Evolutionary conservation across 2,329 filamentous ascomycete genomes (phyloP).

Genomic region (Hymenoscyphus fraxineus): DNA sequence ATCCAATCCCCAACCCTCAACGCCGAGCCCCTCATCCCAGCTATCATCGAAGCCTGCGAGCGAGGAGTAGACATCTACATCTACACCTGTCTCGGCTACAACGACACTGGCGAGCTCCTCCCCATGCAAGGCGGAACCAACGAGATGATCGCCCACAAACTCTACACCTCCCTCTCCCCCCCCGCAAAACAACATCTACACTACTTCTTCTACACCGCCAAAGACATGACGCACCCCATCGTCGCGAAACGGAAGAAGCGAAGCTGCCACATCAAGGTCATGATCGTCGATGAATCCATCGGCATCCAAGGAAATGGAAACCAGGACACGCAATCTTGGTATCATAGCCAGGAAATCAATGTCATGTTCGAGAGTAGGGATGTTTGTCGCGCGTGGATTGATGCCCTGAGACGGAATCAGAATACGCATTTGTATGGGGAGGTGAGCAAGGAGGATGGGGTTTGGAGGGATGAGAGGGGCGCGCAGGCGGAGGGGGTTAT

Average conservation of each 20-base stretch:
- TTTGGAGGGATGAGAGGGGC: conserved; percentile 55
- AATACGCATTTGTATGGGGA: conserved; percentile 60
- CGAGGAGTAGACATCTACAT: conserved; percentile 65
- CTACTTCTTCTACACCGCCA: conserved; percentile 68
- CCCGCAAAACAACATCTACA: conserved; percentile 49
- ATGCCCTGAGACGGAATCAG: conserved; percentile 60
- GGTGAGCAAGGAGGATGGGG: conserved; percentile 51
- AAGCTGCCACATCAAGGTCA: conserved; percentile 72
- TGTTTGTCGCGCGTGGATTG: conserved; percentile 61
- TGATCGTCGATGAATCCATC: conserved; percentile 67
- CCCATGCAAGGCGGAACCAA: conserved; percentile 74
- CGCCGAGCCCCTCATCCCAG: conserved; percentile 61
- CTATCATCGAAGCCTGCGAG: conserved; percentile 60
- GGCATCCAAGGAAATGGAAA: conserved; percentile 74
- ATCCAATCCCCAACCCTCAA: conserved; percentile 78
- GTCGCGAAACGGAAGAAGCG: conserved; percentile 62
- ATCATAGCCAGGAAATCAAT: conserved; percentile 74
- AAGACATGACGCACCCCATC: conserved; percentile 67
- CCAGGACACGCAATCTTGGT: conserved; percentile 78
- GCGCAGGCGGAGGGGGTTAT: conserved; percentile 47
- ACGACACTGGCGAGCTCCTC: conserved; percentile 72
- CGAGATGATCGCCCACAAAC: conserved; percentile 60
- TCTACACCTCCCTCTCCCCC: conserved; percentile 52
- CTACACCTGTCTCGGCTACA: conserved; percentile 76
- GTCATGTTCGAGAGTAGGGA: conserved; percentile 64